Evolutionary conservation across 805 yeast species (phyloP).

Genomic region (Ogataea trehalophila): DNA sequence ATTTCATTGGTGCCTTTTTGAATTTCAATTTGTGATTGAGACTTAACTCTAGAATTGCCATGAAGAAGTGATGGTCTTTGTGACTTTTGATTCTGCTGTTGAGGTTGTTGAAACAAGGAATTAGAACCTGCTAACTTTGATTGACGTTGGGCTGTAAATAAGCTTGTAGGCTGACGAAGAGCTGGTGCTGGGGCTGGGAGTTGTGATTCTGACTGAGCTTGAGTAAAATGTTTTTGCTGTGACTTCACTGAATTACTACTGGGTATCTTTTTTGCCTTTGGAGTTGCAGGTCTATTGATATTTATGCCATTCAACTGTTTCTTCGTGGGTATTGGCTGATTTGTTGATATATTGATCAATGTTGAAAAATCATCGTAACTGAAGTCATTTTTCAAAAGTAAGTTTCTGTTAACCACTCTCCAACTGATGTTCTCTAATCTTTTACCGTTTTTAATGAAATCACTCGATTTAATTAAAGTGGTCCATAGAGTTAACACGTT

Average conservation of each 20-base stretch:
- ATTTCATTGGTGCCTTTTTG: constrained; percentile 22
- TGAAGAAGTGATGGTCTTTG: constrained; percentile 1
- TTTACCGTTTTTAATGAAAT: constrained; percentile 29
- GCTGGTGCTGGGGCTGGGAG: not conserved
- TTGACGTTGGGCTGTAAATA: no score
- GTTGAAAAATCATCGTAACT: constrained; percentile 26
- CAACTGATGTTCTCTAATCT: constrained; percentile 33
- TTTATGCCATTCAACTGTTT: not conserved
- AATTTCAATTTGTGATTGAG: constrained; percentile 13
- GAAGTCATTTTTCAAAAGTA: constrained; percentile 21
- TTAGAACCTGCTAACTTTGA: no score
- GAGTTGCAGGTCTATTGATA: constrained; percentile 1
- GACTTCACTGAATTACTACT: not conserved
- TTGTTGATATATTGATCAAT: constrained; percentile 24
- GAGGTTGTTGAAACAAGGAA: not conserved
- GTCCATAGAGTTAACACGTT: constrained; percentile 39
- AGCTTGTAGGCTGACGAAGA: not conserved
- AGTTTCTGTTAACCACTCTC: constrained; percentile 31
- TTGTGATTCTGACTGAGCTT: not conserved
- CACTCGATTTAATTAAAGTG: constrained; percentile 31
- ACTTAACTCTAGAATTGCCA: constrained; percentile 4
- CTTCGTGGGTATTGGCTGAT: not conserved
- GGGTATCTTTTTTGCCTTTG: constrained; percentile 4
- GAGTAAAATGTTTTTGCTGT: not conserved
- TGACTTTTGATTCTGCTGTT: not conserved